Percentiles rank a stretch among this genome's conserved stretches.
These are phyloP conservation scores for Rhododendron griersonianum DNA, from an alignment of 148 eudicot genomes.

Conservation along the genomic window DNA sequence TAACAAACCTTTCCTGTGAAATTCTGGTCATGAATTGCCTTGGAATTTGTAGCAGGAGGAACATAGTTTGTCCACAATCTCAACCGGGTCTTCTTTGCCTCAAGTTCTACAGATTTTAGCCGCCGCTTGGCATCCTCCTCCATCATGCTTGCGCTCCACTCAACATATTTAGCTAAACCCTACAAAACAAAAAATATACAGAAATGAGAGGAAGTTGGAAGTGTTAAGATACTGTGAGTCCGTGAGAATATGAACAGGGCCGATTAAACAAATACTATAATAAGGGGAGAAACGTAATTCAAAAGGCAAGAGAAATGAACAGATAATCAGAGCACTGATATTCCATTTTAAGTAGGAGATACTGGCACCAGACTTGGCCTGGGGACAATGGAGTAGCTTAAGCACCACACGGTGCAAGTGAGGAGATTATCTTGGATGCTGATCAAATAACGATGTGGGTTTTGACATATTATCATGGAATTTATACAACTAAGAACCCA, in stretches of 20 bases:
- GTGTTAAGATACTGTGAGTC: background rate
- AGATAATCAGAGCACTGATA: background rate
- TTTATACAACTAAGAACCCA: background rate
- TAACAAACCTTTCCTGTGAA: conserved; percentile 82
- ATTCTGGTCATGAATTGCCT: conserved; percentile 89
- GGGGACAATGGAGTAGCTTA: background rate
- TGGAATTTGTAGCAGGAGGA: conserved; percentile 77
- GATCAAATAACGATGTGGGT: background rate
- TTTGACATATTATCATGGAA: background rate
- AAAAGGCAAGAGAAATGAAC: background rate
- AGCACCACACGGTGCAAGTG: conserved; percentile 6
- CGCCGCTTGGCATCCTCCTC: conserved; percentile 64
- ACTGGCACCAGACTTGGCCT: background rate
- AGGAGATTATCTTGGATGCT: background rate
- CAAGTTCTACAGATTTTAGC: conserved; percentile 75
- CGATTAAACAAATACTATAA: background rate
- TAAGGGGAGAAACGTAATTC: background rate
- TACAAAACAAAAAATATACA: conserved; percentile 10
- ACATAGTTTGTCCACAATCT: conserved; percentile 84
- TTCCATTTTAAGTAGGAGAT: background rate
- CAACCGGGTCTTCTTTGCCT: conserved; percentile 70
- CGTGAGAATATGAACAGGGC: background rate
- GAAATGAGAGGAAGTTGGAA: background rate
- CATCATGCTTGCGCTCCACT: conserved; percentile 87
- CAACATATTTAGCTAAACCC: conserved; percentile 94